A percentile compares a stretch with the other conserved stretches of the same genome.
phyloP scores from a whole-genome alignment of 2,329 filamentous ascomycete genomes.

The Ascosphaera aggregata region DNA sequence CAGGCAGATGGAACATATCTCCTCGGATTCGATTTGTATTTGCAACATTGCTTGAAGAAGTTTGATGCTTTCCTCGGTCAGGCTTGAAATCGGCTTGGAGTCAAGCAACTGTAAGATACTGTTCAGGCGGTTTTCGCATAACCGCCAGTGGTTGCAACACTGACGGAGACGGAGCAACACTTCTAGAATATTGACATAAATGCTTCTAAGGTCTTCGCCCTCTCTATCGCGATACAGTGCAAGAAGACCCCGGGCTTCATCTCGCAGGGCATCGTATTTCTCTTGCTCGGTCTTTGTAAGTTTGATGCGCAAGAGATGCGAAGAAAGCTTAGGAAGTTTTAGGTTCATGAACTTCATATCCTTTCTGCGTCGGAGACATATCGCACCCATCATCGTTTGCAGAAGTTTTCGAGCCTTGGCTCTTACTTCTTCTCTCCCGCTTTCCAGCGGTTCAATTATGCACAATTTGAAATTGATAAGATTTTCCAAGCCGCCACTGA shows the following conservation, averaged over 20 bases:
- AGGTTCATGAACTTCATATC: constrained; percentile 76
- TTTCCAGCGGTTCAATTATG: constrained; percentile 43
- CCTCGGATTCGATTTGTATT: constrained; percentile 54
- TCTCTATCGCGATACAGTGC: neutral
- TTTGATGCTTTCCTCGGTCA: constrained; percentile 47
- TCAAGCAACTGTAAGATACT: constrained; percentile 49
- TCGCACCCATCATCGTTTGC: constrained; percentile 53
- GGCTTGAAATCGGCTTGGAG: constrained; percentile 38
- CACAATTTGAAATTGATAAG: constrained; percentile 49
- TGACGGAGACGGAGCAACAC: constrained; percentile 63
- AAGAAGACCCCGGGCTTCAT: constrained; percentile 13
- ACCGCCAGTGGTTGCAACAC: constrained; percentile 70
- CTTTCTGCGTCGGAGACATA: constrained; percentile 63
- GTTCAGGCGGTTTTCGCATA: constrained; percentile 52
- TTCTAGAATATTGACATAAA: constrained; percentile 57
- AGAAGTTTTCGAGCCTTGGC: constrained; percentile 38
- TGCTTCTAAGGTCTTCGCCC: constrained; percentile 21
- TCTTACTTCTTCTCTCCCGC: too few relatives aligned
- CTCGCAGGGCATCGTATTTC: constrained; percentile 54
- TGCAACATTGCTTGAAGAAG: constrained; percentile 55
- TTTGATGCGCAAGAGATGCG: constrained; percentile 51
- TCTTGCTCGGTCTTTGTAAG: constrained; percentile 51
- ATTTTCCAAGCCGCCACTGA: constrained; percentile 53
- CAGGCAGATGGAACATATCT: constrained; percentile 65
- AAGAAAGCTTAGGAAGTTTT: constrained; percentile 50